Evolutionary conservation across 2,329 filamentous ascomycete species (phyloP).

Genomic region (Colletotrichum sidae): DNA sequence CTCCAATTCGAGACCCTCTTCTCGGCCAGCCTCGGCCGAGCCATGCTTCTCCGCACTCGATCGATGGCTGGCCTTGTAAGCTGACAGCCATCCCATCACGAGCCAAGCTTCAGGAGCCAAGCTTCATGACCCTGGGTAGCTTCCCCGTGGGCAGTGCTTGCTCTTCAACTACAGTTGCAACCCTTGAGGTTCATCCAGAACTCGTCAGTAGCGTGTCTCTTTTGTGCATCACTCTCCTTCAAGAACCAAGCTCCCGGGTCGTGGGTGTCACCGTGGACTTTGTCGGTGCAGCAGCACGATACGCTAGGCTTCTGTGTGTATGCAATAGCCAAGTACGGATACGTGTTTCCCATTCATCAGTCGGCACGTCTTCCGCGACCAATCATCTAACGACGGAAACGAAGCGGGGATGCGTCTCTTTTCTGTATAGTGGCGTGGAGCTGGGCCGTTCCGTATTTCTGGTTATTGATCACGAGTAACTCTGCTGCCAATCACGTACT

Average conservation of each 20-base stretch:
- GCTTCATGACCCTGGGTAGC: not conserved
- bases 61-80: not conserved
- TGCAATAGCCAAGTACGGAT: not conserved
- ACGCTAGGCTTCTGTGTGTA: not conserved
- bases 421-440: not conserved
- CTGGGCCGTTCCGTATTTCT: not conserved
- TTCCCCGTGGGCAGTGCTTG: not conserved
- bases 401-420: not conserved
- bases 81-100: not conserved
- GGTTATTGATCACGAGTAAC: not conserved
- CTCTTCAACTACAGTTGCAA: too few species aligned
- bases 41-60: not conserved
- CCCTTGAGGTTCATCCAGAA: not conserved
- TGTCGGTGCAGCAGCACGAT: slow-evolving; percentile 13
- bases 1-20: slow-evolving; percentile 21
- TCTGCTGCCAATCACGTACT: not conserved
- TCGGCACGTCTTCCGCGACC: not conserved
- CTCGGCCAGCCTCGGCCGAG: slow-evolving; percentile 34
- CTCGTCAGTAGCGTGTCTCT: slow-evolving; percentile 1
- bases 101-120: not conserved
- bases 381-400: slow-evolving; percentile 8
- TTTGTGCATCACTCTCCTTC: not conserved
- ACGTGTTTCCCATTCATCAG: not conserved
- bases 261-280: not conserved
- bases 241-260: slow-evolving; percentile 19